Base-by-base conservation (phyloP, 2,329 filamentous ascomycete genomes). In the Fusarium clavum region DNA sequence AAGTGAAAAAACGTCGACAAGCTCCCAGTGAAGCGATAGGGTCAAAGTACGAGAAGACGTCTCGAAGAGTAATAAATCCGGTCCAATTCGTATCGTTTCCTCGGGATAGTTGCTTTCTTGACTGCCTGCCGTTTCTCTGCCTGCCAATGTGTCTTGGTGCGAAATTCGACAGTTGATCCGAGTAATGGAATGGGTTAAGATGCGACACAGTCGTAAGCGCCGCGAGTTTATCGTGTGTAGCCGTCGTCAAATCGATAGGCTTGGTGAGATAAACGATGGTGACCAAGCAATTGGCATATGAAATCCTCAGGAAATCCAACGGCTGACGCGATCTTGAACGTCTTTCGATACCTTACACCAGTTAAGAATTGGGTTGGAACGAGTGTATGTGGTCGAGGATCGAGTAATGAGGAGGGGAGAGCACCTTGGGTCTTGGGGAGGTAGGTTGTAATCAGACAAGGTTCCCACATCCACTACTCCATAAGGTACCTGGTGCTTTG, bases 401-500 rank as follows among this genome's bases (percentile, higher is more conserved):
- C 52, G 45, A 71, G 55, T 61, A 62, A 57, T 40, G 63, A 65
- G 45, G 69, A 69, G 62, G 62, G 69, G 69, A 61, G 61, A 22
- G 62, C 57, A 56, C 49, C 49, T 51, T 52, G 32, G 49, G 43
- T 52, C 48, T 61, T 69, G 56, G 53, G 24, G 4, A 24, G 24
- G 24, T 24, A 24, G 24, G 59, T 41, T 72, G 62, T 69, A 59
- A 69, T 69, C 58, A 47, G 64, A 63, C 59, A 47, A 62, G 40
- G 48, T 38, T 47, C 41, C 32, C 20, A 44, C 53, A 30, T 64
- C 51, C 43, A 54, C 49, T 41, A 24, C 24, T 24, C 24, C 24
- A 6, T 24, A 47, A 48, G 30, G 55, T 67, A 61, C 41, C 49
- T 61, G 54, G 32, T 52, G 55, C 61, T 52, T 45, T 59, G 61